Conservation (phyloP, 2,329 filamentous ascomycete genomes). For the Verticillium alfalfae region DNA sequence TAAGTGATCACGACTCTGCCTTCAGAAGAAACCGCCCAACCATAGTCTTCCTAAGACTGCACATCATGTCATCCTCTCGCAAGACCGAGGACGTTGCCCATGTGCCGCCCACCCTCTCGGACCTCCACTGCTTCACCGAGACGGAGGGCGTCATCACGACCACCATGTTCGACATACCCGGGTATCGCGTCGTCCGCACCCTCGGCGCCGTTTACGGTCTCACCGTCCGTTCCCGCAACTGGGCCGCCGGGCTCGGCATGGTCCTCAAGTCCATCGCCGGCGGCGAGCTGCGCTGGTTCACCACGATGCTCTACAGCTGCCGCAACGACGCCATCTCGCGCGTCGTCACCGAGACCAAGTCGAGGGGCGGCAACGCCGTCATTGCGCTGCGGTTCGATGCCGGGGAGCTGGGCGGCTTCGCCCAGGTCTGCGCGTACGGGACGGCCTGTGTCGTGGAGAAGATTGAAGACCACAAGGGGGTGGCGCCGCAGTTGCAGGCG, state of each 20-base stretch:
- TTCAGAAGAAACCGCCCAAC: neutral
- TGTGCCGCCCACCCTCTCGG: constrained; percentile 33
- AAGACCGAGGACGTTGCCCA: constrained; percentile 21
- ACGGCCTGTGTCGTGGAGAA: constrained; percentile 54
- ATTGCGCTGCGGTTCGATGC: constrained; percentile 55
- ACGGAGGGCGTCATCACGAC: constrained; percentile 56
- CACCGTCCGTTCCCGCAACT: constrained; percentile 53
- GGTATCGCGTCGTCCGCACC: constrained; percentile 51
- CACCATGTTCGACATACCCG: constrained; percentile 59
- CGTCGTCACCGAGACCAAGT: constrained; percentile 50
- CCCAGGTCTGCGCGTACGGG: constrained; percentile 55
- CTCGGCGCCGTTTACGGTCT: constrained; percentile 55
- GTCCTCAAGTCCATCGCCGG: constrained; percentile 51
- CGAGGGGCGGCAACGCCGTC: constrained; percentile 53
- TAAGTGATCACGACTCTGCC: neutral
- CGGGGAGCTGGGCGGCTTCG: constrained; percentile 47
- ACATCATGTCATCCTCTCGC: neutral
- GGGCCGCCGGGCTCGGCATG: constrained; percentile 50
- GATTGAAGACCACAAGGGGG: constrained; percentile 29
- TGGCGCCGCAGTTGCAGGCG: constrained; percentile 7
- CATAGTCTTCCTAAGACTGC: neutral
- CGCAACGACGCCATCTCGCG: constrained; percentile 54
- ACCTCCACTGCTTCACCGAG: constrained; percentile 55
- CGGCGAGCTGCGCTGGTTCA: constrained; percentile 55
- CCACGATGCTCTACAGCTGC: constrained; percentile 51